phyloP scores from a whole-genome alignment of 768 basidiomycete genomes.

The Hypholoma fasciculare region DNA sequence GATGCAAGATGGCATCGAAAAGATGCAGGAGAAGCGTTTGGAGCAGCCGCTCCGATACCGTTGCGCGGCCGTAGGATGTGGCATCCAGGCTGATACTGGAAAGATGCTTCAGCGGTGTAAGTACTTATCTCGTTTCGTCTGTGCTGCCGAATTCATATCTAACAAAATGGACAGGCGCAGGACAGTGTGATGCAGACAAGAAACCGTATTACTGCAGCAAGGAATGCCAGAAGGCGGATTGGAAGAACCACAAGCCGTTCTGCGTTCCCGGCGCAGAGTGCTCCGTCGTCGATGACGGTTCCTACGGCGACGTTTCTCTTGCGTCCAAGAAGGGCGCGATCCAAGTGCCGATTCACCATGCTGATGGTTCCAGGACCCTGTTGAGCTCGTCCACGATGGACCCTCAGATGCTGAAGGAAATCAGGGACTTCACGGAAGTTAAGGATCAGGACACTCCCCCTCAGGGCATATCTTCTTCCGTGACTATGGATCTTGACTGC shows the following conservation, averaged over 20 bases:
- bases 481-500: too few relatives aligned
- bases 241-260: constrained; percentile 34
- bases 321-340: not conserved
- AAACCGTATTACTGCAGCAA: constrained; percentile 30
- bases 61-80: constrained; percentile 23
- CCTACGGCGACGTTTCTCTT: not conserved
- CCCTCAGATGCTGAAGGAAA: not conserved
- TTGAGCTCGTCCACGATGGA: not conserved
- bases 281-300: constrained; percentile 20
- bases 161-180: constrained; percentile 16
- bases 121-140: not conserved
- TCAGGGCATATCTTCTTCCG: too few relatives aligned
- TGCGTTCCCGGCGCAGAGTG: constrained; percentile 27
- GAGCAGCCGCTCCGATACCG: constrained; percentile 23
- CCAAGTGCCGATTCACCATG: not conserved
- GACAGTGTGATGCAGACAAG: constrained; percentile 26
- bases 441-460: too few relatives aligned
- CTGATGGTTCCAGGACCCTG: not conserved
- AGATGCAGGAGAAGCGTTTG: constrained; percentile 20
- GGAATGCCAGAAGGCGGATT: constrained; percentile 25
- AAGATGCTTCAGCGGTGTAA: constrained; percentile 19
- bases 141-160: not conserved
- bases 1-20: constrained; percentile 3
- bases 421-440: not conserved
- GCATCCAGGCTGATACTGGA: constrained; percentile 24